Percentiles rank a stretch among this genome's conserved stretches.
Conservation (phyloP, 164 flowering plant genomes). For the Stephania cephalantha region DNA sequence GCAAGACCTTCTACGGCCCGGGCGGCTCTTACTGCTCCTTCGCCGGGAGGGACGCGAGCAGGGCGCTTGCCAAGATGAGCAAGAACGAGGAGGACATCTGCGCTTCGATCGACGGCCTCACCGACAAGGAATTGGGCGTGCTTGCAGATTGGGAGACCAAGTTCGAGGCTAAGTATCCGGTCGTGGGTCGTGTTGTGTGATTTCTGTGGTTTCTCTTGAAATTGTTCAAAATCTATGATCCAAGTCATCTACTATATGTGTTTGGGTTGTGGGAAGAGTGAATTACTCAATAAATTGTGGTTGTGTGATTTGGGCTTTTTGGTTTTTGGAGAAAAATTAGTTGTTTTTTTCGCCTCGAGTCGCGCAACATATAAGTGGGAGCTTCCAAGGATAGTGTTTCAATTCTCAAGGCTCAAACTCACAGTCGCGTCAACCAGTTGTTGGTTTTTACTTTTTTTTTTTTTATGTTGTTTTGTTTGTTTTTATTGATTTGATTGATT, state of each 20-base stretch:
- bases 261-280: background rate
- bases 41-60: slow-evolving; percentile 89
- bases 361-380: too few relatives aligned
- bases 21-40: slow-evolving; percentile 83
- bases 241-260: background rate
- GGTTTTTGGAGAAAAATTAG: too few relatives aligned
- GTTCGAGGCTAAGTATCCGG: slow-evolving; percentile 92
- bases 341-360: too few relatives aligned
- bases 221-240: too few relatives aligned
- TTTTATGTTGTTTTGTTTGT: background rate
- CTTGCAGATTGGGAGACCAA: slow-evolving; percentile 91
- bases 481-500: background rate
- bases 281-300: slow-evolving; percentile 12
- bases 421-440: too few relatives aligned
- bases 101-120: slow-evolving; percentile 59
- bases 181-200: slow-evolving; percentile 61
- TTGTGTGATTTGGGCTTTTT: slow-evolving; percentile 1
- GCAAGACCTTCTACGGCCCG: slow-evolving; percentile 80
- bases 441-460: background rate
- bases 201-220: too few relatives aligned
- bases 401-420: too few relatives aligned
- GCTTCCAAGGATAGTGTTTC: too few relatives aligned
- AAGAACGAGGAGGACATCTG: slow-evolving; percentile 73
- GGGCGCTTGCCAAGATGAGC: slow-evolving; percentile 95
- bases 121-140: slow-evolving; percentile 78